A percentile compares a stretch with the other conserved stretches of the same genome.
Conservation (phyloP, 495 filamentous ascomycete species). For the Aspergillus incahuasiensis region DNA sequence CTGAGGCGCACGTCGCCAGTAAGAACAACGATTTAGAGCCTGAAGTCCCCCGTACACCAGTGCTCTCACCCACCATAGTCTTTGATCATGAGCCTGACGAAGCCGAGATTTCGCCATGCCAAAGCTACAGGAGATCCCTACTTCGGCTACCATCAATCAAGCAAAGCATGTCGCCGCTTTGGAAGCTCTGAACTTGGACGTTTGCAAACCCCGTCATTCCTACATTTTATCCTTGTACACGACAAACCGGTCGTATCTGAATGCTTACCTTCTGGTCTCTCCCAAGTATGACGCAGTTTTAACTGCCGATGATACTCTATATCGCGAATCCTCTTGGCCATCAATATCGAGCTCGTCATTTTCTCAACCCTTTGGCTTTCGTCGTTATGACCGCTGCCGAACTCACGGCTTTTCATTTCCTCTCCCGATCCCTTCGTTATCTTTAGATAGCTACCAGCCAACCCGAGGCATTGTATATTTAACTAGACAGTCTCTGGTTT, state of each 20-base stretch:
- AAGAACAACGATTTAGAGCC: background rate
- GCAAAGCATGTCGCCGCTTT: constrained; percentile 10
- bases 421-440: background rate
- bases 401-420: background rate
- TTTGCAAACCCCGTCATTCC: background rate
- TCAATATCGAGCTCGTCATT: background rate
- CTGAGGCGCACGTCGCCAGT: background rate
- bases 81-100: background rate
- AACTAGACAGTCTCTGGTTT: background rate
- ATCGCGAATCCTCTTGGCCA: background rate
- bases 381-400: background rate
- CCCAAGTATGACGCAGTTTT: background rate
- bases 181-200: background rate
- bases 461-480: background rate
- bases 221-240: background rate
- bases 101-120: background rate
- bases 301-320: background rate
- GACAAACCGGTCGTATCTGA: background rate
- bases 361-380: background rate
- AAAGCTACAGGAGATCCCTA: background rate
- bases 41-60: background rate
- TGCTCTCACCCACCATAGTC: background rate
- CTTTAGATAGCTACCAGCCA: background rate
- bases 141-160: constrained; percentile 15
- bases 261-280: background rate